Percentiles rank a stretch among this genome's conserved stretches.
These are phyloP conservation scores for Tetrapyrgos nigripes DNA, from an alignment of 1,284 basidiomycete species.

Conservation along the genomic window DNA sequence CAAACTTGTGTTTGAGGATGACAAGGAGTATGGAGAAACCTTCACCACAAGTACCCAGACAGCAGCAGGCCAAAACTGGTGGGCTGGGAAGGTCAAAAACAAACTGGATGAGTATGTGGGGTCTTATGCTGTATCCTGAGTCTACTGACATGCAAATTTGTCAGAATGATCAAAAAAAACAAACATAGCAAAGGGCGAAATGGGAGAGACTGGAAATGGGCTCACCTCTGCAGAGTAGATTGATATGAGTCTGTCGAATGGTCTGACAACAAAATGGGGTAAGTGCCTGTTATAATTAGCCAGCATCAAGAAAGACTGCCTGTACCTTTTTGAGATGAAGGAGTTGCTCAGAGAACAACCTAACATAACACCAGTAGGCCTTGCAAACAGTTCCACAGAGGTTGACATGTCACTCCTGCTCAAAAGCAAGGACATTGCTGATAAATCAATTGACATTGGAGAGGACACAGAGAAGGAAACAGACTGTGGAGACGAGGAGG, in stretches of 20 bases:
- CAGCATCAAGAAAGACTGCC: background rate
- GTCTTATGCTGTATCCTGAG: background rate
- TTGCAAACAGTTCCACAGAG: conserved; percentile 3
- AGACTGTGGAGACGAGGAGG: background rate
- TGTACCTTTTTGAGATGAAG: conserved; percentile 8
- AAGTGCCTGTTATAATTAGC: background rate
- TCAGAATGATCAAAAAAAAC: background rate
- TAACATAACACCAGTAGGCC: conserved; percentile 1
- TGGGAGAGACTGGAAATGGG: conserved; percentile 18
- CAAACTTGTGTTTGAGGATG: background rate
- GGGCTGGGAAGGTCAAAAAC: too few species aligned
- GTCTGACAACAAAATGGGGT: conserved; percentile 19
- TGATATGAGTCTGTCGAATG: conserved; percentile 13
- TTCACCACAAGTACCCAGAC: too few species aligned
- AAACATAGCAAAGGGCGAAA: background rate
- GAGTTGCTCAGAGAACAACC: conserved; percentile 7
- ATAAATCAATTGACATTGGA: too few species aligned
- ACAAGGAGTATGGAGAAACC: too few species aligned
- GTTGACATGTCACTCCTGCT: background rate
- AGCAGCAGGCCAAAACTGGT: too few species aligned
- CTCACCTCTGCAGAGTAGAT: conserved; percentile 14
- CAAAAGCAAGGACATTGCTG: too few species aligned
- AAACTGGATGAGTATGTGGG: too few species aligned
- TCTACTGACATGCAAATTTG: background rate
- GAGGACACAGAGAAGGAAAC: background rate